A percentile compares a stretch with the other conserved stretches of the same genome.
These are phyloP conservation scores for Botrytis deweyae DNA, from an alignment of 2,329 filamentous ascomycete species.

Conservation along the genomic window DNA sequence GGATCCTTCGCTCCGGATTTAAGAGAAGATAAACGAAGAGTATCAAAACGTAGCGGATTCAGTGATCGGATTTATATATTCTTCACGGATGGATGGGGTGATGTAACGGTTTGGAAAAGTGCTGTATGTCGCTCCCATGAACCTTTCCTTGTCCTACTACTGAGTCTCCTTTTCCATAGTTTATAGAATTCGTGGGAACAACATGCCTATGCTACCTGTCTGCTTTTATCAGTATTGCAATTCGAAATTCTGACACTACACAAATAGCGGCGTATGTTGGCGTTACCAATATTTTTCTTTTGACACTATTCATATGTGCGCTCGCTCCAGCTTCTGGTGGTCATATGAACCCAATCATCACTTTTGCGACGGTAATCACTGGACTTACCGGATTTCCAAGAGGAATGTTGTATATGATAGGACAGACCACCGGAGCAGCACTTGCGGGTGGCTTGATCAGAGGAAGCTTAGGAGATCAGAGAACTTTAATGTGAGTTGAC, in stretches of 20 bases:
- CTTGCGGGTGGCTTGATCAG: slow-evolving; percentile 45
- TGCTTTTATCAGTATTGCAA: slow-evolving; percentile 38
- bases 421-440: slow-evolving; percentile 48
- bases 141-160: neutral
- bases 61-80: slow-evolving; percentile 14
- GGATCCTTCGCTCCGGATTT: slow-evolving; percentile 29
- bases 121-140: slow-evolving; percentile 21
- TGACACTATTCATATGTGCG: slow-evolving; percentile 51
- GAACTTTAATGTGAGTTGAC: slow-evolving; percentile 35
- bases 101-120: slow-evolving; percentile 27
- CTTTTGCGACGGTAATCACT: slow-evolving; percentile 52
- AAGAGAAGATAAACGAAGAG: slow-evolving; percentile 23
- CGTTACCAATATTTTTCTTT: slow-evolving; percentile 38
- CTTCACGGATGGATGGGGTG: slow-evolving; percentile 27
- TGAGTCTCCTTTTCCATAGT: slow-evolving; percentile 24
- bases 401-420: slow-evolving; percentile 49
- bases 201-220: slow-evolving; percentile 38
- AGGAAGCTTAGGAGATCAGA: slow-evolving; percentile 39
- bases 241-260: slow-evolving; percentile 36
- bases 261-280: slow-evolving; percentile 39
- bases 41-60: slow-evolving; percentile 15
- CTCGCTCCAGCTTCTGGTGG: slow-evolving; percentile 51
- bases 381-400: slow-evolving; percentile 51
- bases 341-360: slow-evolving; percentile 56
- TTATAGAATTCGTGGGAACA: slow-evolving; percentile 39